These are phyloP conservation scores for Dactylellina cionopaga DNA, from an alignment of 2,329 filamentous ascomycete genomes.

Conservation along the genomic window DNA sequence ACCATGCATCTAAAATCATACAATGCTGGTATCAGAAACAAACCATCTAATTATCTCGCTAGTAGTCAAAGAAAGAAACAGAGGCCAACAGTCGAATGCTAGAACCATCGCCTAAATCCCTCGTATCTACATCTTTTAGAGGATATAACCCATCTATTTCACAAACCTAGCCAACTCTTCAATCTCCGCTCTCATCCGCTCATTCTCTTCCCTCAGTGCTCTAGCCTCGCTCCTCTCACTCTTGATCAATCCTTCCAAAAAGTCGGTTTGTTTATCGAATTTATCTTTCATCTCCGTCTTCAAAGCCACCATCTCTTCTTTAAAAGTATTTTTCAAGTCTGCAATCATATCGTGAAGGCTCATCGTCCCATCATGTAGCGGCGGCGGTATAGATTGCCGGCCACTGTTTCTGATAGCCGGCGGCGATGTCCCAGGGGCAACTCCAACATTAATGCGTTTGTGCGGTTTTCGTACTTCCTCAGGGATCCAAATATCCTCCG, in stretches of 20 bases:
- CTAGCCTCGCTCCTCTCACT: slow-evolving; percentile 33
- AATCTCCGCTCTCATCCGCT: slow-evolving; percentile 44
- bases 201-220: slow-evolving; percentile 32
- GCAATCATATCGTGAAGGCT: slow-evolving; percentile 51
- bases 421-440: slow-evolving; percentile 5
- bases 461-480: slow-evolving; percentile 38
- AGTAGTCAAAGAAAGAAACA: too few species aligned
- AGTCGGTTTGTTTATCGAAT: slow-evolving; percentile 38
- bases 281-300: slow-evolving; percentile 45
- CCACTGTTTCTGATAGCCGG: not conserved
- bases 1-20: too few species aligned
- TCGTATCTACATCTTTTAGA: too few species aligned
- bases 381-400: not conserved
- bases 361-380: slow-evolving; percentile 30
- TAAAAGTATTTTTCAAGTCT: slow-evolving; percentile 36
- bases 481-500: slow-evolving; percentile 47
- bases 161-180: slow-evolving; percentile 20
- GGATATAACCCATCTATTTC: not conserved
- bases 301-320: slow-evolving; percentile 28
- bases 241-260: slow-evolving; percentile 34
- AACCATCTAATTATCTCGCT: too few species aligned
- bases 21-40: too few species aligned
- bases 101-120: too few species aligned
- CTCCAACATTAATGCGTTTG: slow-evolving; percentile 36
- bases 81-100: too few species aligned